phyloP scores from a whole-genome alignment of 345 rosid genomes.

The Populus pruinosa region DNA sequence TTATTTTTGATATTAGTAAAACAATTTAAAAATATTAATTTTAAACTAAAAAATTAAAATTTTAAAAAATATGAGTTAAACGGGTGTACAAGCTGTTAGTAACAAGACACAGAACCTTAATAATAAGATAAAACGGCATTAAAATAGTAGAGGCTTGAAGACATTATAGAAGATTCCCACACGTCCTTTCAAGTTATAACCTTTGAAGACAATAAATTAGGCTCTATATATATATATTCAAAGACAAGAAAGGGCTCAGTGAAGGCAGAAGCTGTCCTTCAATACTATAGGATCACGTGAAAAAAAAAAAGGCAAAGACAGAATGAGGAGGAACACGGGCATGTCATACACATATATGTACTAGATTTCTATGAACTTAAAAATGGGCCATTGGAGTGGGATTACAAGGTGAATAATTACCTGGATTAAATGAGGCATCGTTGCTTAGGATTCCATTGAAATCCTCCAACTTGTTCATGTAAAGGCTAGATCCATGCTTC shows the following conservation, averaged over 20 bases:
- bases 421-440: conserved; percentile 79
- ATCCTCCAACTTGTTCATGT: conserved; percentile 57
- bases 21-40: too few relatives aligned
- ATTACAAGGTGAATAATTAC: conserved; percentile 26
- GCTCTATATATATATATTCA: neutral
- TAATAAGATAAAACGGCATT: too few relatives aligned
- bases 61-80: too few relatives aligned
- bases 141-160: too few relatives aligned
- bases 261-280: neutral
- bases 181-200: too few relatives aligned
- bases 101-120: too few relatives aligned
- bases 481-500: conserved; percentile 71
- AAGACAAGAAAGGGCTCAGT: neutral
- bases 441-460: conserved; percentile 87
- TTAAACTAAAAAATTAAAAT: too few relatives aligned
- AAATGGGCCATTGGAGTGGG: neutral
- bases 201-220: too few relatives aligned
- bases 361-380: neutral
- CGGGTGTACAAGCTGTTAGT: too few relatives aligned
- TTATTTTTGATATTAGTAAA: too few relatives aligned
- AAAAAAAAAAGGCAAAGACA: neutral
- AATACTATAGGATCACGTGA: neutral
- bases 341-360: neutral
- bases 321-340: neutral
- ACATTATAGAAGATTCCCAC: too few relatives aligned